Evolutionary conservation across 2,329 filamentous ascomycete species (phyloP).

Genomic region (Ophiostoma triangulosporum): DNA sequence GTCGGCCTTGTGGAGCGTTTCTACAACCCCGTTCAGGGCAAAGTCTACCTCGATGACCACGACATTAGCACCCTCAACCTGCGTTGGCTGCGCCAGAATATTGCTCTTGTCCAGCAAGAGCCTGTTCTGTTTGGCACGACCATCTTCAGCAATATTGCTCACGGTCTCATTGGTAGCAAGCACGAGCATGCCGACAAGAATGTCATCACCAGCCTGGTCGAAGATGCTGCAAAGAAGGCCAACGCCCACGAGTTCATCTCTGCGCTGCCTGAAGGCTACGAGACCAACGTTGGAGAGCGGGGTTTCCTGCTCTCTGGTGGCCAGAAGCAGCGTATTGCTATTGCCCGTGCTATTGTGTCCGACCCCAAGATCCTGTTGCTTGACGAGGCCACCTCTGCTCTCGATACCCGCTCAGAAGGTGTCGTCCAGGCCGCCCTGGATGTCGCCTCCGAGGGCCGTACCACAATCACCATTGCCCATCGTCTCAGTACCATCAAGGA

Average conservation of each 20-base stretch:
- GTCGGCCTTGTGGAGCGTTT: constrained; percentile 88
- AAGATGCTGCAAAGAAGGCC: constrained; percentile 74
- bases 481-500: constrained; percentile 87
- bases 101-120: constrained; percentile 86
- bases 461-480: constrained; percentile 93
- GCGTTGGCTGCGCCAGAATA: constrained; percentile 81
- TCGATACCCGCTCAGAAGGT: constrained; percentile 90
- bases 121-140: constrained; percentile 81
- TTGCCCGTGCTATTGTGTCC: constrained; percentile 78
- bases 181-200: constrained; percentile 57
- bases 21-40: constrained; percentile 75
- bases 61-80: constrained; percentile 74
- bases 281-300: constrained; percentile 90
- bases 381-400: constrained; percentile 85
- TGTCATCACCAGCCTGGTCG: constrained; percentile 55
- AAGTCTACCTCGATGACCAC: constrained; percentile 67
- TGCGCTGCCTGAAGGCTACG: constrained; percentile 71
- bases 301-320: constrained; percentile 88
- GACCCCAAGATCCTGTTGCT: constrained; percentile 86
- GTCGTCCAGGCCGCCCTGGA: constrained; percentile 90
- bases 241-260: constrained; percentile 91
- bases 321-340: constrained; percentile 93
- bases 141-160: constrained; percentile 80
- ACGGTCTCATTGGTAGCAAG: constrained; percentile 76
- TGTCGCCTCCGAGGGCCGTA: constrained; percentile 69